Base-by-base conservation (phyloP, 345 rosid genomes). In the Camelina laxa region DNA sequence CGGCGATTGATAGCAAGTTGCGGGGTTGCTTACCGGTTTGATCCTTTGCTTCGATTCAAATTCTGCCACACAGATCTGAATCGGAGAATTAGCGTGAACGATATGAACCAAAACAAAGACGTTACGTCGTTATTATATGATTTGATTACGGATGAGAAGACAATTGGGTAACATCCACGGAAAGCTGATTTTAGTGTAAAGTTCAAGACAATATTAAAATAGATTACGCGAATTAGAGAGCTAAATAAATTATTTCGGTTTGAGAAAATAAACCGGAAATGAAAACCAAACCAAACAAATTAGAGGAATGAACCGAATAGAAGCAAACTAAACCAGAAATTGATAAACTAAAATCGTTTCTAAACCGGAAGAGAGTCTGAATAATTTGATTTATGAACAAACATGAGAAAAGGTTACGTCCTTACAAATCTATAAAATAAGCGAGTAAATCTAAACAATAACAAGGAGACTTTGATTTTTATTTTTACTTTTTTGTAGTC, bases 161-260 rank as follows among this genome's bases (percentile, higher is more conserved):
- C 5, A 27, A 33, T 62, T 47, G 66, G 55, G 67, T 71, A 58
- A 58, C 39, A 57, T 22, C 54, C 73, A 77, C 80, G 63, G 6
- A 77, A 70, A 77, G 72, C 72, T 70, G 66, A 22, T 14, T 11
- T 76, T 76, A 47, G 71, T 70, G 75, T 76, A 48, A 55, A 54
- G 65, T 69, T 69, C 21, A 66, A 39, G 14, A 50, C 35, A 20
- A 35, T 10, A 5, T 9, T 19, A 0, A 35, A 50, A 38, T 35
- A 60, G 13, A 7, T 60, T 20, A 20, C 4, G 66, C 2, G 14
- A 4, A 8, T 45, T 14, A 17, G 44, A 17, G 44, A 42, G 31
- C 47, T 36, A 36, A 9, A 36, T 36, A 36, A 36, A 36, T 36
- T 9, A 9, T 36, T 36, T 36, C 41, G 27, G 63, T 19, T 63